Base-by-base conservation (phyloP, 139 green algal species). In the Zygnema cylindricum region DNA sequence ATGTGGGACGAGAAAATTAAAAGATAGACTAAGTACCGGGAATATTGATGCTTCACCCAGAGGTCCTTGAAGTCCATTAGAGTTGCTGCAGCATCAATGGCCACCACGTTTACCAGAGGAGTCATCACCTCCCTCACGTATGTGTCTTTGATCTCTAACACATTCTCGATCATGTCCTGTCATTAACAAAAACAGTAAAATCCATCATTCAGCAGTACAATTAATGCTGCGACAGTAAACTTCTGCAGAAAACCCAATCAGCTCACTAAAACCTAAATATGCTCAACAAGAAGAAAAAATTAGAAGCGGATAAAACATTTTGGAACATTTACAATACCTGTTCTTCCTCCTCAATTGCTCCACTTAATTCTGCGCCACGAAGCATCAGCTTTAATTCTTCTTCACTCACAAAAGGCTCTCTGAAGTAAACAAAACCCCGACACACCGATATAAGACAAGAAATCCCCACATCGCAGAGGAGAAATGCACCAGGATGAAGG, bases 311-410 rank as follows among this genome's bases (percentile, higher is more conserved):
- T 79, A 22, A 3, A 38, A 2, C 2, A 35, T 41, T 23, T 22
- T 77, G 55, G 55, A n/a, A 79, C 33, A 54, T 33, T 21, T 43
- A 16, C 33, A 69, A 54, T 49, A 91, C 86, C 75, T 91, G 89
- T 49, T 93, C 90, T 35, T 92, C 89, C 43, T 92, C 89, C 42
- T 93, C 89, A 42, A 93, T 93, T 1, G 89, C 79, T 38, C 89
- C 89, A 39, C 90, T 93, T 23, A 81, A 81, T 69, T 92, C 89
- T 1, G 90, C 90, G 25, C 90, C 90, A 2, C 89, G 81, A 32
- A 94, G 41, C 55, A 94, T 89, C 23, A 94, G 85, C 81, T 94
- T 94, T 2, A 93, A 11, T 41, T 89, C 85, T 43, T 94, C 90
- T 55, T 94, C 91, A 7, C 41, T 86, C 35, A 94, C 91, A 30